Evolutionary conservation across 1,139 yeast species (phyloP), one percentile per base, ranked within the genome.

Genomic region (Geotrichum bryndzae): DNA sequence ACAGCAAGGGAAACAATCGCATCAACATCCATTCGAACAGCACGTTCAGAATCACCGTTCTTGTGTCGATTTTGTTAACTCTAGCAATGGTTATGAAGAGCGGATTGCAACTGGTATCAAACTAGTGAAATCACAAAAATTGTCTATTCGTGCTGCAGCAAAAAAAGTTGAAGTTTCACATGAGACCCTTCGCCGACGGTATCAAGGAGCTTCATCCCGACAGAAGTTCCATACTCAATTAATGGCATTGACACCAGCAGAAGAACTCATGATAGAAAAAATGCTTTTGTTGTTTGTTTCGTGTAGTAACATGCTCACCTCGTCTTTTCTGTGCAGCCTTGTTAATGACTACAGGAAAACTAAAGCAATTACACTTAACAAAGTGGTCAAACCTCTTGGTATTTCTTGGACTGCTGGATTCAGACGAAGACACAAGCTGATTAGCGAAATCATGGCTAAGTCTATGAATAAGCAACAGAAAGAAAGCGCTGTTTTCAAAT

Each of bases 141-240:
- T 60, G 7, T 60, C 63, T 5, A 54, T 60, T 46, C 57, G 63
- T 13, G 63, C 60, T 5, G 63, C 63, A 2, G 63, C 63, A 15
- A 60, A 60, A 48, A 50, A 45, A 23, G 58, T 60, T 25, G 23
- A 38, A 4, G 63, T 60, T 13, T 53, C 58, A n/a, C 63, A 60
- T 27, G 63, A 60, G 31, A 60, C 63, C 15, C 54, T 60, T 13
- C 52, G 63, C 11, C 48, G 63, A 6, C 45, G 63, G 48, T 54
- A 53, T 29, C 60, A 56, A 35, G 63, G 63, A 3, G 60, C 60
- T 2, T 31, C 51, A 15, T 57, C 60, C n/a, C 55, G 63, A 2
- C 56, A 60, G 33, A 56, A 60, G n/a, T 60, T 60, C 38, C 63
- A 60, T 38, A 25, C 55, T 18, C 63, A 60, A 45, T 31, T 60